These are phyloP conservation scores for Neurospora sp. DNA, from an alignment of 2,329 filamentous ascomycete genomes.

Conservation along the genomic window DNA sequence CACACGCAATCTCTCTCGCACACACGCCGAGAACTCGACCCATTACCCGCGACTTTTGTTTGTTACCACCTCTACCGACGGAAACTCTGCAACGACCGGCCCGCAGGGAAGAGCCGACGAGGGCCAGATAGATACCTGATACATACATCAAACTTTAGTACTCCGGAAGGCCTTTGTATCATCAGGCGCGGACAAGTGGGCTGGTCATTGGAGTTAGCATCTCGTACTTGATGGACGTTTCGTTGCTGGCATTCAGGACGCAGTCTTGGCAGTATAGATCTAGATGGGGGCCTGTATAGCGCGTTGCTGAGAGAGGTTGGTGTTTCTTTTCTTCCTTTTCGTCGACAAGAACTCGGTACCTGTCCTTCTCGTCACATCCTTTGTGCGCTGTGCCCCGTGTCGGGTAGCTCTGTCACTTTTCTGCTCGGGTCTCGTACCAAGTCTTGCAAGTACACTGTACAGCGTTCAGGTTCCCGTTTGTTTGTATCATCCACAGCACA, in stretches of 20 bases:
- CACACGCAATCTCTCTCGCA: neutral
- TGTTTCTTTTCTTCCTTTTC: neutral
- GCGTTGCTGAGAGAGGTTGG: neutral
- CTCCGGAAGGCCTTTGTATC: neutral
- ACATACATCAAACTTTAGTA: neutral
- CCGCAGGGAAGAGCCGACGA: neutral
- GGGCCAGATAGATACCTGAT: neutral
- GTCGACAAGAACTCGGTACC: neutral
- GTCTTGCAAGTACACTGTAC: neutral
- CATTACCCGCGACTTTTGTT: neutral
- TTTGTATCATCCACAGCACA: neutral
- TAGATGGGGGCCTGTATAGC: neutral
- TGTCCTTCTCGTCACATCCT: neutral
- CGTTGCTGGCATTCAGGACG: neutral
- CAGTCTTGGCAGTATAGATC: neutral
- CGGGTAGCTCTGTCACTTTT: neutral
- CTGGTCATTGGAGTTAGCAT: neutral
- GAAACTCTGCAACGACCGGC: neutral
- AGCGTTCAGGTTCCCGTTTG: neutral
- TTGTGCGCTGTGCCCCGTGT: neutral
- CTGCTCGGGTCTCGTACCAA: neutral
- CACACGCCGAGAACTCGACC: neutral
- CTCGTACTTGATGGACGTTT: neutral
- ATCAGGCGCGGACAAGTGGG: neutral
- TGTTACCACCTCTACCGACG: neutral